Evolutionary conservation across 73 alveolate species (phyloP).

Genomic region (Tetrahymena malaccensis): DNA sequence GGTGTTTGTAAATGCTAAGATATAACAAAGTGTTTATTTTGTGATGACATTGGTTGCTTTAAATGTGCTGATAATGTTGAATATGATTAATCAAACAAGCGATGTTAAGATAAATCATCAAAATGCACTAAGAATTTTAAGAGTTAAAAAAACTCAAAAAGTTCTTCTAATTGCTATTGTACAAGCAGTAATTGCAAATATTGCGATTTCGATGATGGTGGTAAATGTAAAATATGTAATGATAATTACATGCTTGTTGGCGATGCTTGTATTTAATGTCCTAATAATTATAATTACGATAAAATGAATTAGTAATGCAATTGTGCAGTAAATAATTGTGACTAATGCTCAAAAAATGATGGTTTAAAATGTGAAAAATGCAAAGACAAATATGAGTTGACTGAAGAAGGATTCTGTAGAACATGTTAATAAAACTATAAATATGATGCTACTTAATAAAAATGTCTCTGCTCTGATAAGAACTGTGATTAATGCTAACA

Average conservation of each 20-base stretch:
- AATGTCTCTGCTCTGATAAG: not conserved
- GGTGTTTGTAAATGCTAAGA: not conserved
- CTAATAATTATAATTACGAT: not conserved
- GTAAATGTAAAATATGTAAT: not conserved
- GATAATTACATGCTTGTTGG: not conserved
- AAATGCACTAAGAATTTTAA: too few relatives aligned
- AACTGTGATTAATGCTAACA: not conserved
- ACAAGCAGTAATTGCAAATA: not conserved
- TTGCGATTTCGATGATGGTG: not conserved
- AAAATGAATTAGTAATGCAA: not conserved
- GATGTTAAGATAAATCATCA: too few relatives aligned
- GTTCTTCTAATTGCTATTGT: not conserved
- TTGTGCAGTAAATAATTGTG: not conserved
- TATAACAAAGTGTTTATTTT: not conserved
- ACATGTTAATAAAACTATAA: not conserved
- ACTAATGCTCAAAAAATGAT: not conserved
- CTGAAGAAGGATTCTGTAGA: not conserved
- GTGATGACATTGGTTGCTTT: not conserved
- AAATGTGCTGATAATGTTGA: not conserved
- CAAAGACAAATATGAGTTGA: not conserved
- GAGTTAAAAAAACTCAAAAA: too few relatives aligned
- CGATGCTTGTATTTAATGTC: not conserved
- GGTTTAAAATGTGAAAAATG: not conserved
- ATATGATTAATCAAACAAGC: not conserved
- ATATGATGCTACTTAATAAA: not conserved